Percentiles rank a stretch among this genome's conserved stretches.
Conservation (phyloP, 257 asterid genomes). For the Solanum habrochaites region DNA sequence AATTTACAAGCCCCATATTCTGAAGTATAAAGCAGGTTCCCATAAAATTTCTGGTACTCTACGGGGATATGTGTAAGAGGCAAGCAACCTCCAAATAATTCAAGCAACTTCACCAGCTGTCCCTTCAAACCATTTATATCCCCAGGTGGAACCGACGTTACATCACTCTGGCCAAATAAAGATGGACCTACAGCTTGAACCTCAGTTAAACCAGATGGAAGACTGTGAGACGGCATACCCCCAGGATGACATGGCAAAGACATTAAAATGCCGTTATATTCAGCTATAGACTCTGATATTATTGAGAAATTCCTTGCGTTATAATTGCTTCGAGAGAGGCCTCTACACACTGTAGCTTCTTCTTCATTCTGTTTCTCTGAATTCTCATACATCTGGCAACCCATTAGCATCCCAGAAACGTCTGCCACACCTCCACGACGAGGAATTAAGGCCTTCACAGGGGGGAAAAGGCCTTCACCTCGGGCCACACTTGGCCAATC, state of each 20-base stretch:
- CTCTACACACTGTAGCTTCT: slow-evolving; percentile 62
- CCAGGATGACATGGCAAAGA: slow-evolving; percentile 22
- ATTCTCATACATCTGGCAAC: slow-evolving; percentile 24
- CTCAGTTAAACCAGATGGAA: slow-evolving; percentile 34
- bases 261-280: slow-evolving; percentile 21
- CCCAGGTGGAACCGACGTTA: slow-evolving; percentile 72
- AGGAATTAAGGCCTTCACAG: slow-evolving; percentile 26
- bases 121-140: slow-evolving; percentile 70
- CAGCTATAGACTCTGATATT: slow-evolving; percentile 41
- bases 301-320: slow-evolving; percentile 28
- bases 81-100: slow-evolving; percentile 54
- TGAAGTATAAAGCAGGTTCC: slow-evolving; percentile 69
- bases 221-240: slow-evolving; percentile 26
- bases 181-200: slow-evolving; percentile 1
- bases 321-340: slow-evolving; percentile 23
- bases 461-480: neutral
- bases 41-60: slow-evolving; percentile 61
- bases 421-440: slow-evolving; percentile 25
- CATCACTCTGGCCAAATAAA: slow-evolving; percentile 22
- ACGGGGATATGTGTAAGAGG: slow-evolving; percentile 47
- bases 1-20: slow-evolving; percentile 64
- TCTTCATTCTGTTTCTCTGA: slow-evolving; percentile 47
- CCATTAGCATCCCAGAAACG: slow-evolving; percentile 18
- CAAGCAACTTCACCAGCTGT: slow-evolving; percentile 71
- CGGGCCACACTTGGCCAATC: neutral